These are phyloP conservation scores for Diaporthe batatas DNA, from an alignment of 2,329 filamentous ascomycete species.

Conservation along the genomic window DNA sequence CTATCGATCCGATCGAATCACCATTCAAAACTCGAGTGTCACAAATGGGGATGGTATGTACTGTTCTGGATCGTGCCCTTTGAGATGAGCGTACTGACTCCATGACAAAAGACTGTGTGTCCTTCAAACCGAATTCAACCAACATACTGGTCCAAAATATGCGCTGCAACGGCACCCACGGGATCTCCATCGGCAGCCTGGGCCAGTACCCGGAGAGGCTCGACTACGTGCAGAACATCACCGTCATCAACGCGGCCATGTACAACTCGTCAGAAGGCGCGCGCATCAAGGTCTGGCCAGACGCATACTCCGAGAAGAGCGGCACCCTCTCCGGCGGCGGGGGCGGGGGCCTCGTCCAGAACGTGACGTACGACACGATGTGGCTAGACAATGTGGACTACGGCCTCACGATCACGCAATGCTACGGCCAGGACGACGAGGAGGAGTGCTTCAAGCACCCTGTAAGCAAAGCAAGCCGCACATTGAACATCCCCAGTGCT, in stretches of 20 bases:
- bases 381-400: slow-evolving; percentile 71
- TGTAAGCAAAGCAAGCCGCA: neutral
- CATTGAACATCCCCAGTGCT: neutral
- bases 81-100: neutral
- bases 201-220: slow-evolving; percentile 75
- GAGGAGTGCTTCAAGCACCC: slow-evolving; percentile 72
- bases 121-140: slow-evolving; percentile 82
- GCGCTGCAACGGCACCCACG: slow-evolving; percentile 77
- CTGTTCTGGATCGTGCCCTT: fast-evolving
- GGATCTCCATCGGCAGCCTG: slow-evolving; percentile 78
- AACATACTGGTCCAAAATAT: slow-evolving; percentile 77
- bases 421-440: slow-evolving; percentile 66
- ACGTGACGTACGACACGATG: slow-evolving; percentile 72
- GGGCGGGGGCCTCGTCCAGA: slow-evolving; percentile 68
- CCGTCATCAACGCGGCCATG: slow-evolving; percentile 72
- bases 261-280: slow-evolving; percentile 74
- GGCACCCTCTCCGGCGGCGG: slow-evolving; percentile 70
- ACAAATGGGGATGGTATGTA: slow-evolving; percentile 70
- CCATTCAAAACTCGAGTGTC: slow-evolving; percentile 74
- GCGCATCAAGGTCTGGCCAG: slow-evolving; percentile 76
- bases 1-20: slow-evolving; percentile 69
- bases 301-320: slow-evolving; percentile 47
- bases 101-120: slow-evolving; percentile 69
- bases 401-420: slow-evolving; percentile 66
- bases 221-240: slow-evolving; percentile 78